These are phyloP conservation scores for Lipomyces lipofer DNA, from an alignment of 805 yeast species.

Conservation along the genomic window DNA sequence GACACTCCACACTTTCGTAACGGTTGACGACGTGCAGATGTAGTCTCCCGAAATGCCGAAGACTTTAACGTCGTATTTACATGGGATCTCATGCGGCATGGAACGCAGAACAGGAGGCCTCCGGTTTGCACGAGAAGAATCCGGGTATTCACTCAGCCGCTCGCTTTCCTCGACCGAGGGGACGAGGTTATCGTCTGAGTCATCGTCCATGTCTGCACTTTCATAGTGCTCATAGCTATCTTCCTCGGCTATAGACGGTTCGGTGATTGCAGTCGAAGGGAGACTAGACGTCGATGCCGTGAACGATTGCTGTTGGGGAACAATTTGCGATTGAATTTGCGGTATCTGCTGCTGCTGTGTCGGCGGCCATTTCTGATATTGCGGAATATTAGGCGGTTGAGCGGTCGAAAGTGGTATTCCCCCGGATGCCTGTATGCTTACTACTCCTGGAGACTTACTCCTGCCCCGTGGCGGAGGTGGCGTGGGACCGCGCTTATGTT, in stretches of 20 bases:
- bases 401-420: background rate
- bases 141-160: slow-evolving; percentile 32
- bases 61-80: slow-evolving; percentile 33
- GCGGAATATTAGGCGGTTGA: background rate
- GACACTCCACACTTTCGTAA: slow-evolving; percentile 33
- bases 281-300: slow-evolving; percentile 6
- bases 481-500: background rate
- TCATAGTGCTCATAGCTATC: slow-evolving; percentile 1
- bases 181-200: slow-evolving; percentile 19
- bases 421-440: background rate
- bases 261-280: background rate
- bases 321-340: background rate
- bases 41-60: slow-evolving; percentile 32
- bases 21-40: slow-evolving; percentile 29
- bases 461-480: slow-evolving; percentile 13
- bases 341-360: background rate
- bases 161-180: slow-evolving; percentile 19
- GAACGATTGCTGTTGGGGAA: too few species aligned
- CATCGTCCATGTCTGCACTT: slow-evolving; percentile 19
- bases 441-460: slow-evolving; percentile 11
- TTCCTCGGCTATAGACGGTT: slow-evolving; percentile 5
- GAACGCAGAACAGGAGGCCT: slow-evolving; percentile 37
- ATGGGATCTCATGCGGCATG: slow-evolving; percentile 29
- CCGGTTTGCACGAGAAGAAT: slow-evolving; percentile 39
- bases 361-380: background rate